Percentiles rank a stretch among this genome's conserved stretches.
Conservation (phyloP, 495 filamentous ascomycete genomes). For the Penicillium ucsense region DNA sequence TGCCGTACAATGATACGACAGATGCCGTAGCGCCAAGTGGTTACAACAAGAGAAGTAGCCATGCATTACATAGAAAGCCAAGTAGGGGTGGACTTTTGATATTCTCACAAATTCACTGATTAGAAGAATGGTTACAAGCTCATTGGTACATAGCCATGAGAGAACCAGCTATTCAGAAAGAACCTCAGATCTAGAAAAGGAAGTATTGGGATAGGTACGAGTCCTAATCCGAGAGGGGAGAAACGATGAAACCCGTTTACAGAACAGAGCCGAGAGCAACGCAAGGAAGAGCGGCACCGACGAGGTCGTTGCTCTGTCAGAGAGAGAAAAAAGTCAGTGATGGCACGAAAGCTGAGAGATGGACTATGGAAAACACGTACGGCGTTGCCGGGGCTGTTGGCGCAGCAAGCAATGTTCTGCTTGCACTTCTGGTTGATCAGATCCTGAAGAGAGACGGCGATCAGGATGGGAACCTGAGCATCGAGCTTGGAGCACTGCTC, state of each 20-base stretch:
- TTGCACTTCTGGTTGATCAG: conserved; percentile 42
- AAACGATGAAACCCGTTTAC: conserved; percentile 17
- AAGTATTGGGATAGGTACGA: too few relatives aligned
- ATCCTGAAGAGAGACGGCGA: conserved; percentile 29
- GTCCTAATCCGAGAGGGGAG: too few relatives aligned
- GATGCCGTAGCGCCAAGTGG: too few relatives aligned
- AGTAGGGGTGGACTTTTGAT: too few relatives aligned
- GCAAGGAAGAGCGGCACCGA: conserved; percentile 41
- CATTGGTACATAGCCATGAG: too few relatives aligned
- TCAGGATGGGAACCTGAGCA: conserved; percentile 16
- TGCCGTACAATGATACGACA: too few relatives aligned
- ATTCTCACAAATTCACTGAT: too few relatives aligned
- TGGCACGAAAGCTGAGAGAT: neutral
- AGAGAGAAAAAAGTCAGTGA: neutral
- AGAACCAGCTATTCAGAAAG: too few relatives aligned
- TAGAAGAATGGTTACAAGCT: too few relatives aligned
- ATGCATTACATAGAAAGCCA: too few relatives aligned
- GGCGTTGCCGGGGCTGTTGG: conserved; percentile 29
- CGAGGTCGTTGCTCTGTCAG: conserved; percentile 22
- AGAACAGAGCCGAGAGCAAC: conserved; percentile 41
- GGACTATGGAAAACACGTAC: conserved; percentile 12
- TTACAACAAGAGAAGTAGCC: too few relatives aligned
- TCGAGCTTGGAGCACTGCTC: conserved; percentile 32
- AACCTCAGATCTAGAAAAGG: too few relatives aligned
- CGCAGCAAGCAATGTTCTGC: conserved; percentile 45